Evolutionary conservation across 805 yeast genomes (phyloP), one percentile per base, ranked within the genome.

Genomic region (Starmerella floris): DNA sequence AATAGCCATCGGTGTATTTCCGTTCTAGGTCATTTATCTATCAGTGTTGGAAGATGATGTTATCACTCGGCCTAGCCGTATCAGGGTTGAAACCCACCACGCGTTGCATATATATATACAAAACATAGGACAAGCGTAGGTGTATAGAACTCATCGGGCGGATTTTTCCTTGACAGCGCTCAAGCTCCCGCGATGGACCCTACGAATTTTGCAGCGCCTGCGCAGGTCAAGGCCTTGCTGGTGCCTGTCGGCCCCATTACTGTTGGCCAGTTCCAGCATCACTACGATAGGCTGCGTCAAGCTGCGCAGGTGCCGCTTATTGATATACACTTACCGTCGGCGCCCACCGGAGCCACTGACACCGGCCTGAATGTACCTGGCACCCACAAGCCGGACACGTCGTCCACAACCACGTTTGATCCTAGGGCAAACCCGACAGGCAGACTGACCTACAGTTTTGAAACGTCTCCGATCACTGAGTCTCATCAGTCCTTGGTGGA

Each of bases 401-500:
- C 17, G 17, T 5, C 32, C 17, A 10, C 15, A 5, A 9, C 25
- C 16, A 36, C 32, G 4, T 85, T 85, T 66, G 82, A 81, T 51
- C 95, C 97, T 1, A 91, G 79, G 55, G 78, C 79, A 0, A 82
- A 74, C 53, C 95, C 96, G 1, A 69, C 70, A 39, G 97, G 97
- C 0, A 63, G 79, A 39, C 60, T 88, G 1, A 58, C 76, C 13
- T 82, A 72, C 54, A 77, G 76, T 43, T 74, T 75, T 49, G 59
- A 62, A 11, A 60, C 70, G 1, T 52, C 70, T 0, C 55, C 62
- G 5, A 64, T 70, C 1, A 78, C 74, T 42, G 68, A 67, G n/a
- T 76, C 74, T 32, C 69, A 79, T 23, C 61, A 77, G 5, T 77
- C 80, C 41, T 64, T 88, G 33, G 83, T 80, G 51, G 97, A 88